Base-by-base conservation (phyloP, 345 rosid genomes). In the Durio zibethinus region DNA sequence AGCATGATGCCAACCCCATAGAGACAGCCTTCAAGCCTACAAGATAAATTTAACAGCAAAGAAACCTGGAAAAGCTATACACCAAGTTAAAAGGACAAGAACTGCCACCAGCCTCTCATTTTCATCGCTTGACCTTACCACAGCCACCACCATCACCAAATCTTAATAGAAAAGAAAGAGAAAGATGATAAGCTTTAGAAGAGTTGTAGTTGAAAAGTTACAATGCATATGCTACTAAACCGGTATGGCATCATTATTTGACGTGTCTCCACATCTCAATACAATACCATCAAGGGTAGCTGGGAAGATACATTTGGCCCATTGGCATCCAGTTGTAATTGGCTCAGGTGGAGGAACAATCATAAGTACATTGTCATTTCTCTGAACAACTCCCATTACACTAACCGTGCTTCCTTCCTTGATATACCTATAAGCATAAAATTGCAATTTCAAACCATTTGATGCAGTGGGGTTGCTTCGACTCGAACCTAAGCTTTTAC, bases 331-430 rank as follows among this genome's bases (percentile, higher is more conserved):
- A 1, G 95, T 94, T 54, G 97, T 83, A 21, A 89, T 80, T 45
- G 98, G 97, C 72, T 92, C 97, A 0, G 97, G 71, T 1, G 92
- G 87, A 60, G 98, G 97, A 54, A 93, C 92, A 23, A 96, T 92
- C 97, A 91, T 96, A 31, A 96, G 97, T 82, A 93, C 97, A 36
- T 92, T 93, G 8, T 96, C 97, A 52, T 93, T 93, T 86, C 98
- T 88, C 82, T 92, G 98, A 77, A 96, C 94, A 56, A 93, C 92
- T 66, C 98, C 98, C 86, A 96, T 91, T 79, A 96, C 94, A 74
- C 99, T 92, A 36, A 93, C 98, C 0, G 97, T 92, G 40, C 40
- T 38, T 38, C 40, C 40, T 38, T 38, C 40, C 40, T 38, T 38
- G 40, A 38, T 38, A 80, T 87, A 93, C 89, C 99, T 96, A 72